Evolutionary conservation across 345 rosid genomes (phyloP).

Genomic region (Aquilaria sinensis): DNA sequence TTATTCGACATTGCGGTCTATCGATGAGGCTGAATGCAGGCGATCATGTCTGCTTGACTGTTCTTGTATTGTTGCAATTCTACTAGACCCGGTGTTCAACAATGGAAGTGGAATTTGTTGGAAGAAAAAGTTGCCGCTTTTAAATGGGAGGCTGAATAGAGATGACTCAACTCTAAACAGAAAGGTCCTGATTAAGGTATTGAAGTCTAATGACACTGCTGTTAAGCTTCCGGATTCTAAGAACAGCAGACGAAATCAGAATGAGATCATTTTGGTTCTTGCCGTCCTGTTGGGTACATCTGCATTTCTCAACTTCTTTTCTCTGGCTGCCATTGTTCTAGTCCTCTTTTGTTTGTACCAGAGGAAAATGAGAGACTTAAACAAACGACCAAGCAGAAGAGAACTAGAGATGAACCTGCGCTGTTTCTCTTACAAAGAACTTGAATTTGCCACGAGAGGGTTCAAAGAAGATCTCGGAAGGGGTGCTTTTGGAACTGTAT

Average conservation of each 20-base stretch:
- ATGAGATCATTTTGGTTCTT: constrained; percentile 2
- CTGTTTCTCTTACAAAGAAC: constrained; percentile 15
- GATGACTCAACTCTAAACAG: not conserved
- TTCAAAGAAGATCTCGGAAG: constrained; percentile 26
- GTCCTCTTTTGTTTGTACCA: constrained; percentile 5
- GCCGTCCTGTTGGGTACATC: constrained; percentile 16
- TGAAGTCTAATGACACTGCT: constrained; percentile 9
- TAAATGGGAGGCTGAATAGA: constrained; percentile 7
- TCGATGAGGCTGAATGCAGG: constrained; percentile 14
- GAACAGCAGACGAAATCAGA: not conserved
- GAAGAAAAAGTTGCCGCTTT: constrained; percentile 22
- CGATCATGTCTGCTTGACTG: constrained; percentile 19
- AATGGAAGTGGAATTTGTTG: constrained; percentile 1
- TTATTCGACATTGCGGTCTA: constrained; percentile 1
- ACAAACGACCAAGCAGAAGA: not conserved
- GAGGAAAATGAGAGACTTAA: constrained; percentile 10
- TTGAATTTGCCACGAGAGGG: constrained; percentile 12
- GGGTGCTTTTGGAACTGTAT: constrained; percentile 25
- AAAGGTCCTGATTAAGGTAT: constrained; percentile 13
- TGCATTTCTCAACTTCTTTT: constrained; percentile 7
- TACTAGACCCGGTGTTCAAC: no score
- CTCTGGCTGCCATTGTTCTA: not conserved
- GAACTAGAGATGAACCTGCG: constrained; percentile 7
- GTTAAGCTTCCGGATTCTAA: not conserved
- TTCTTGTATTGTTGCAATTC: constrained; percentile 15